These are phyloP conservation scores for Xylaria flabelliformis DNA, from an alignment of 495 filamentous ascomycete species.

Conservation along the genomic window DNA sequence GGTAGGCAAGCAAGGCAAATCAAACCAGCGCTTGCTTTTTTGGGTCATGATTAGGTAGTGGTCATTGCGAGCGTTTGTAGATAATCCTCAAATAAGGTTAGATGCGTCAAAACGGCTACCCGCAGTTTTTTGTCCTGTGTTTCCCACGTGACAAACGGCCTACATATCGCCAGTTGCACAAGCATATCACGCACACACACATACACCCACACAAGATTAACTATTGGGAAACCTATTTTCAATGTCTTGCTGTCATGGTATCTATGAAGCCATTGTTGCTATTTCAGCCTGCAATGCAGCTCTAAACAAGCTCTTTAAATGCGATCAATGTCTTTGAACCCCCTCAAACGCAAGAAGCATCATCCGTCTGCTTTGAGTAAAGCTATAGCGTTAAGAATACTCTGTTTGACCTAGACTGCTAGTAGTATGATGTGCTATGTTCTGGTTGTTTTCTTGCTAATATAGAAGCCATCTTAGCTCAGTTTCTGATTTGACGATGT, in stretches of 20 bases:
- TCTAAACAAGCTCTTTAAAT: not conserved
- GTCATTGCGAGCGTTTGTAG: constrained; percentile 40
- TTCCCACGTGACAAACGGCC: constrained; percentile 47
- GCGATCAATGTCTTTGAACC: not conserved
- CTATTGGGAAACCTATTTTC: not conserved
- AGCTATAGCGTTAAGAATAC: not conserved
- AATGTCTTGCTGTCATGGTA: not conserved
- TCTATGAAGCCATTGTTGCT: not conserved
- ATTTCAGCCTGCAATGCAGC: not conserved
- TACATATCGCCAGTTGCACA: constrained; percentile 29
- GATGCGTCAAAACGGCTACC: constrained; percentile 40
- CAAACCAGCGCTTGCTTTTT: constrained; percentile 2
- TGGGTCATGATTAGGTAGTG: constrained; percentile 4
- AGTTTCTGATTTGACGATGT: not conserved
- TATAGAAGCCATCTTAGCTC: not conserved
- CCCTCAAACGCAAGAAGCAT: not conserved
- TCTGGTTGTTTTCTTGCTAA: not conserved
- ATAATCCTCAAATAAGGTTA: constrained; percentile 43
- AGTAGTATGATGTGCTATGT: not conserved
- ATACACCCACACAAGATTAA: not conserved
- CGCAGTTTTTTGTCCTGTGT: constrained; percentile 43
- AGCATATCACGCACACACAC: not conserved
- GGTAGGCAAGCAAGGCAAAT: constrained; percentile 13
- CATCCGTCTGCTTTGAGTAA: not conserved
- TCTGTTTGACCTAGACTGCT: not conserved